These are phyloP conservation scores for Apiosordaria backusii DNA, from an alignment of 495 filamentous ascomycete species.

Conservation along the genomic window DNA sequence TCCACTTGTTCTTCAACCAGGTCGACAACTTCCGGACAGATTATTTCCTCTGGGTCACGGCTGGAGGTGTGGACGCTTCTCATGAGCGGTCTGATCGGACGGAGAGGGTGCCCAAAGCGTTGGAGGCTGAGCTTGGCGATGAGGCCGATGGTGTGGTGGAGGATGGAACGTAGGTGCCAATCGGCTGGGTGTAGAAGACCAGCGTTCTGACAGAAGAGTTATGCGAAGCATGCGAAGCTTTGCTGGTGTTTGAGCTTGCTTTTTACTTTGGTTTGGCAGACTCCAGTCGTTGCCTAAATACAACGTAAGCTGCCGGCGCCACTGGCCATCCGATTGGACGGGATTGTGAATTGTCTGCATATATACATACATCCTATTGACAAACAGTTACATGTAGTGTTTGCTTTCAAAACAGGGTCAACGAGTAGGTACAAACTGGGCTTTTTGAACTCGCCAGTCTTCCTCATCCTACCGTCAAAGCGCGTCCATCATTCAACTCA, in stretches of 20 bases:
- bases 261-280: background rate
- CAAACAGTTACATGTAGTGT: too few relatives aligned
- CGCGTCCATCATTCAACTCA: background rate
- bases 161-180: slow-evolving; percentile 18
- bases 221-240: too few relatives aligned
- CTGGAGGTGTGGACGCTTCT: slow-evolving; percentile 57
- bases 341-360: background rate
- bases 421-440: too few relatives aligned
- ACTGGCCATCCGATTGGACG: background rate
- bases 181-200: background rate
- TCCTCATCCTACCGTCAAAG: background rate
- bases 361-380: background rate
- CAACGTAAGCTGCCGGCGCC: too few relatives aligned
- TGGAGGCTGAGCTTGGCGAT: slow-evolving; percentile 39
- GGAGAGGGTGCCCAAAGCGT: slow-evolving; percentile 31
- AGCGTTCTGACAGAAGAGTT: background rate
- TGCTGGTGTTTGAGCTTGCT: background rate
- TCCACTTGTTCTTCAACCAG: slow-evolving; percentile 78
- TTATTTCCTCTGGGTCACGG: slow-evolving; percentile 74
- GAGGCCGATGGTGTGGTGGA: slow-evolving; percentile 39
- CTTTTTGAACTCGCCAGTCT: background rate
- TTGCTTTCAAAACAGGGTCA: background rate
- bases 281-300: background rate
- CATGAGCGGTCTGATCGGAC: slow-evolving; percentile 34
- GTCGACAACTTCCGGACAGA: slow-evolving; percentile 70